Evolutionary conservation across 257 asterid species (phyloP), one percentile per base, ranked within the genome.

Genomic region (Nicotiana tomentosiformis): DNA sequence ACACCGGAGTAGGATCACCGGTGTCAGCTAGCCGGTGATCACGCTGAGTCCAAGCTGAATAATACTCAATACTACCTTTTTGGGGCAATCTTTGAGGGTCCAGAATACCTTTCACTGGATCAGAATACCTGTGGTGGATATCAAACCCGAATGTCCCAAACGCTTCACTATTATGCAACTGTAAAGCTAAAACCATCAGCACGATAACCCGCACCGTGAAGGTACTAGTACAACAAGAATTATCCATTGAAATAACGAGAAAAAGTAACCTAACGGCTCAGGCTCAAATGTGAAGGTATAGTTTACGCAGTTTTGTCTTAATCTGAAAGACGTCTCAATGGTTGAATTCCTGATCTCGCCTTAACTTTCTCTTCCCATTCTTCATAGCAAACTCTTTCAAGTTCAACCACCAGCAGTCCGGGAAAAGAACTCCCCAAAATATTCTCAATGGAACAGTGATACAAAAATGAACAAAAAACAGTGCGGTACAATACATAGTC

Each of bases 21-120:
- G 87, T 70, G 81, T 85, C 91, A 69, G 97, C 93, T 14, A 91
- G 95, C 81, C 87, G 95, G 46, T 84, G 91, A 87, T 96, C 99
- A 61, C 97, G 97, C 84, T 91, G 93, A n/a, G 93, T 97, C 99
- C 94, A 87, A 88, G 96, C 96, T 76, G 97, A 83, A 88, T 86
- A 94, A 90, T 94, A 96, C 72, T 92, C 97, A 49, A 88, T 82
- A 3, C 88, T 77, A 0, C 90, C 97, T 86, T 89, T 92, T 67
- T 91, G 95, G 85, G 99, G 99, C 91, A 93, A 83, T 1, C 93
- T 94, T 84, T 89, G 91, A 30, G 85, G 82, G 91, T 84, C 87
- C 78, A 93, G 77, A 83, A 88, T 85, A 35, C 88, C 90, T 89
- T 82, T 89, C 3, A 94, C 97, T 0, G 88, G 86, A 78, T 96